These are phyloP conservation scores for Theobroma grandiflorum DNA, from an alignment of 441 rosid species.

Conservation along the genomic window DNA sequence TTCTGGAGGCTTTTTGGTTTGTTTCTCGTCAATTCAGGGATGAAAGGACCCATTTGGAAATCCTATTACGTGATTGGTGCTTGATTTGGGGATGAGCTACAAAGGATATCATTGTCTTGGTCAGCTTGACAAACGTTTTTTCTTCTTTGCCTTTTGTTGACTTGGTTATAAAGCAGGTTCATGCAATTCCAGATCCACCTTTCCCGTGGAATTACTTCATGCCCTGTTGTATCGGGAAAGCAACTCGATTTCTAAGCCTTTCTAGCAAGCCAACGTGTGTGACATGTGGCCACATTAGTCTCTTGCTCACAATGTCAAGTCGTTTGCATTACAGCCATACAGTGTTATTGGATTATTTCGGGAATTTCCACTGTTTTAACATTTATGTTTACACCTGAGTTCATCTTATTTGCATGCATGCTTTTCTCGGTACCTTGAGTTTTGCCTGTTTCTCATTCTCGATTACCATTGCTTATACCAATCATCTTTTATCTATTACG, in stretches of 20 bases:
- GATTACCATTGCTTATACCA: not conserved
- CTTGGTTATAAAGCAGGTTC: not conserved
- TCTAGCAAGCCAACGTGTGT: slow-evolving; percentile 7
- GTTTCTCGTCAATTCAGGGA: not conserved
- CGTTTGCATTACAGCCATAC: not conserved
- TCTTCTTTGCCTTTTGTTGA: slow-evolving; percentile 5
- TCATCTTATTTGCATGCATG: not conserved
- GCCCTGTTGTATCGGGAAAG: not conserved
- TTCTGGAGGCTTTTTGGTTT: not conserved
- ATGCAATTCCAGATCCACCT: not conserved
- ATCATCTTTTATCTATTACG: not conserved
- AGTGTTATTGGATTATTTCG: not conserved
- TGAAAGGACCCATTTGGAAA: not conserved
- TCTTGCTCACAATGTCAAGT: not conserved
- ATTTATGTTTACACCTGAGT: not conserved
- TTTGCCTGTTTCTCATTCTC: not conserved
- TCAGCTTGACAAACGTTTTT: not conserved
- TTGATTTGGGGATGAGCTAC: not conserved
- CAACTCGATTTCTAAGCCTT: not conserved
- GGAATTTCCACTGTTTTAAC: not conserved
- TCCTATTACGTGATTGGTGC: not conserved
- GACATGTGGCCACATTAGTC: not conserved
- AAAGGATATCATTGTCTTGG: not conserved
- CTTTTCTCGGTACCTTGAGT: not conserved
- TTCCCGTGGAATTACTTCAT: not conserved